Evolutionary conservation across 108 stramenopile genomes (phyloP).

Genomic region (Chaetoceros tenuissimus): DNA sequence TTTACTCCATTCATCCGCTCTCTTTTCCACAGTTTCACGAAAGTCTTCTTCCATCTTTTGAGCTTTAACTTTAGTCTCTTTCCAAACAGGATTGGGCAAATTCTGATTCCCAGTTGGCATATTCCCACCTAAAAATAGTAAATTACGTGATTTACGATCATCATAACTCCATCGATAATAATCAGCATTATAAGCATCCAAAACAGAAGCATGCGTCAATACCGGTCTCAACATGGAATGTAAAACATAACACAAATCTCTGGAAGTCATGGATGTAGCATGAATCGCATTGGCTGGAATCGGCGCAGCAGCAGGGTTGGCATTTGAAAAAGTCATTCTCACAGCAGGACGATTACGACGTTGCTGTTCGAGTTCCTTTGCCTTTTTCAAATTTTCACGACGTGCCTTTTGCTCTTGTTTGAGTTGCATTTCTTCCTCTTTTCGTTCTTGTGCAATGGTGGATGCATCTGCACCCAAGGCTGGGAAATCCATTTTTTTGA

Average conservation of each 20-base stretch:
- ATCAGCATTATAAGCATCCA: conserved; percentile 32
- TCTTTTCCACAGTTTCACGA: conserved; percentile 24
- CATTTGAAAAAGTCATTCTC: conserved; percentile 42
- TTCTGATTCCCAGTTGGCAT: conserved; percentile 7
- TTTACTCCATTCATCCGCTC: conserved; percentile 60
- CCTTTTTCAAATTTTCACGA: background rate
- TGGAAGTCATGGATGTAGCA: conserved; percentile 44
- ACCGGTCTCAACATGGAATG: conserved; percentile 69
- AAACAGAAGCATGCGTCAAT: conserved; percentile 9
- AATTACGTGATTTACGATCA: conserved; percentile 10
- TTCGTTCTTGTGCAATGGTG: background rate
- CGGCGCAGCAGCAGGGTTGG: conserved; percentile 53
- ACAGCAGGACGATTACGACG: background rate
- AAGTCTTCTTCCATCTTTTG: conserved; percentile 38
- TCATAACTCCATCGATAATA: conserved; percentile 36
- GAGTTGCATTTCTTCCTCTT: background rate
- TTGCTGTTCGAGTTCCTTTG: conserved; percentile 1
- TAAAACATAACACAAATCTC: conserved; percentile 67
- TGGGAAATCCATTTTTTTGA: conserved; percentile 17
- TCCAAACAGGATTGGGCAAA: conserved; percentile 29
- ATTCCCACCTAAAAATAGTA: conserved; percentile 8
- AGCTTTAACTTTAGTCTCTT: conserved; percentile 28
- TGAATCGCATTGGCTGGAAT: conserved; percentile 46
- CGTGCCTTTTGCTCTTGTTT: background rate
- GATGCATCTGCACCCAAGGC: conserved; percentile 8